Evolutionary conservation across 371 early-diverging fungal species (phyloP).

Genomic region (Rhizopus delemar): DNA sequence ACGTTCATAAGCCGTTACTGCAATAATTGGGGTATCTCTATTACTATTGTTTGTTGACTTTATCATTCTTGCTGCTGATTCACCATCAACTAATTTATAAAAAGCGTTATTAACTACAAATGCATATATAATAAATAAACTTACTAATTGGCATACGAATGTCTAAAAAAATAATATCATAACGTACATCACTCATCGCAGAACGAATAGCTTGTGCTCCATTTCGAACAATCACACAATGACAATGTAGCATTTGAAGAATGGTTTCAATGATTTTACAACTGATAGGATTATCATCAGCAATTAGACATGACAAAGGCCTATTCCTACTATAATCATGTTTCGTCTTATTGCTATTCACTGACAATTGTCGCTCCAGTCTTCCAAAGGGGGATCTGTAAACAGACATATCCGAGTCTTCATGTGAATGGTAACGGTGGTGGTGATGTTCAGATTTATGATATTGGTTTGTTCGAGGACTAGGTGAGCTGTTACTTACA

Average conservation of each 20-base stretch:
- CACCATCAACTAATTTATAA: conserved; percentile 75
- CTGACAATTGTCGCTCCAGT: conserved; percentile 8
- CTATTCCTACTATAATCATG: neutral
- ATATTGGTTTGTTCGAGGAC: neutral
- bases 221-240: conserved; percentile 82
- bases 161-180: conserved; percentile 93
- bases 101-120: neutral
- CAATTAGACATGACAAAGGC: conserved; percentile 69
- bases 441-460: conserved; percentile 1
- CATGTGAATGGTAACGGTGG: neutral
- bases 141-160: conserved; percentile 89
- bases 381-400: conserved; percentile 10
- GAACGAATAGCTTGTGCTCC: conserved; percentile 90
- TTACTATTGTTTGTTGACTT: conserved; percentile 87
- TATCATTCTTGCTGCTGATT: conserved; percentile 91
- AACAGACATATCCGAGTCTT: neutral
- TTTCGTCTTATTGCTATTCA: neutral
- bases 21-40: conserved; percentile 71
- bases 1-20: conserved; percentile 73
- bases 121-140: conserved; percentile 21
- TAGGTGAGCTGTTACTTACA: neutral
- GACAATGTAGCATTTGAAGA: conserved; percentile 70
- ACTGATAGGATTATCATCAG: conserved; percentile 90
- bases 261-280: conserved; percentile 88
- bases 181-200: conserved; percentile 85